Conservation (phyloP, 495 filamentous ascomycete species). For the Xylaria palmicola region DNA sequence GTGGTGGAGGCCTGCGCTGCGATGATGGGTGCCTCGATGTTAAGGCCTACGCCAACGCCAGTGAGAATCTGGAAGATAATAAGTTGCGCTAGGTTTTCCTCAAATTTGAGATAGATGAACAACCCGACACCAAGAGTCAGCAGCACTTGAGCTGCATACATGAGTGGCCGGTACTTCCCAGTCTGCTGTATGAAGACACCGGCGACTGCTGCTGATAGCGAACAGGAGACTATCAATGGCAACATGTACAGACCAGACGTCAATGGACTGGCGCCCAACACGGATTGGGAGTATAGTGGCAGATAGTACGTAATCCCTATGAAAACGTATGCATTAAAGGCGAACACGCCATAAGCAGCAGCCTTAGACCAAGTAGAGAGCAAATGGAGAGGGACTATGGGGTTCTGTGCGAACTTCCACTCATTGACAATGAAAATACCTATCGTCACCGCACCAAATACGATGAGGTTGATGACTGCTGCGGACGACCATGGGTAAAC, state of each 20-base stretch:
- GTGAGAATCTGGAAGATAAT: slow-evolving; percentile 50
- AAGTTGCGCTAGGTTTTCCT: slow-evolving; percentile 46
- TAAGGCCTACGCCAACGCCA: slow-evolving; percentile 49
- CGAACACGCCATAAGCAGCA: slow-evolving; percentile 49
- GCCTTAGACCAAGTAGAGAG: slow-evolving; percentile 58
- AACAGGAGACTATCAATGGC: slow-evolving; percentile 48
- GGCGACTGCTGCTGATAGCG: slow-evolving; percentile 43
- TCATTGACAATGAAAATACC: slow-evolving; percentile 60
- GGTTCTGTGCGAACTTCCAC: slow-evolving; percentile 61
- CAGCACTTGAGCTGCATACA: slow-evolving; percentile 47
- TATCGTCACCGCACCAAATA: slow-evolving; percentile 60
- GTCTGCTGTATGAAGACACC: slow-evolving; percentile 60
- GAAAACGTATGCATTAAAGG: slow-evolving; percentile 40
- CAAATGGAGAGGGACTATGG: slow-evolving; percentile 64
- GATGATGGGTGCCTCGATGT: slow-evolving; percentile 26
- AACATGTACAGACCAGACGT: slow-evolving; percentile 47
- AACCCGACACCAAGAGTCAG: slow-evolving; percentile 56
- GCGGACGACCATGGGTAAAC: slow-evolving; percentile 63
- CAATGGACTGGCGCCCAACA: slow-evolving; percentile 41
- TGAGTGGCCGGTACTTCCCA: slow-evolving; percentile 56
- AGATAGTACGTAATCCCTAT: slow-evolving; percentile 47
- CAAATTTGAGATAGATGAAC: slow-evolving; percentile 47
- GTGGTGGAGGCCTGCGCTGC: slow-evolving; percentile 19
- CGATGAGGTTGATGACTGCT: slow-evolving; percentile 64
- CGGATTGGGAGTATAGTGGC: slow-evolving; percentile 62